These are phyloP conservation scores for Dionaea muscipula DNA, from an alignment of 179 eudicot species.

Conservation along the genomic window DNA sequence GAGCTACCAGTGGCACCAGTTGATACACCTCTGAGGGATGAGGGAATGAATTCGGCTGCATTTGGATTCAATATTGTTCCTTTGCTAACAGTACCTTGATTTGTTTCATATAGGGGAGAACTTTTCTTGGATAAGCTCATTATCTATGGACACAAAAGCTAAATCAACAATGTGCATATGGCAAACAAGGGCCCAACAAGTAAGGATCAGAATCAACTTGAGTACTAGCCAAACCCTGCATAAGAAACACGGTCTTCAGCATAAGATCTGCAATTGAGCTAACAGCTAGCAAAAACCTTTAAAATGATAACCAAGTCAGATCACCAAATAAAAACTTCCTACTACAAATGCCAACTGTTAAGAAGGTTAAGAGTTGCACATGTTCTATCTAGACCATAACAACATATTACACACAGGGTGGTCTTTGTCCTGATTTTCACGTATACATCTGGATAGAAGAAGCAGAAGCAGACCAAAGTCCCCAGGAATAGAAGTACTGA, in stretches of 20 bases:
- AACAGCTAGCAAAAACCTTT: not conserved
- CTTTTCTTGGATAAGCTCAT: conserved; percentile 43
- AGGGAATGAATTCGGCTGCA: conserved; percentile 89
- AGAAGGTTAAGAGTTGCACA: no score
- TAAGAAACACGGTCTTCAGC: not conserved
- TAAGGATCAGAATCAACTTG: conserved; percentile 5
- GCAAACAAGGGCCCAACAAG: conserved; percentile 1
- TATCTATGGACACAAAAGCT: conserved; percentile 9
- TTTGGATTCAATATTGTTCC: conserved; percentile 63
- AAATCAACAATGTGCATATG: not conserved
- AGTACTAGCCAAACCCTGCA: conserved; percentile 19
- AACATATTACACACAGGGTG: no score
- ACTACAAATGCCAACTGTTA: not conserved
- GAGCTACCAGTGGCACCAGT: conserved; percentile 15
- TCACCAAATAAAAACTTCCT: not conserved
- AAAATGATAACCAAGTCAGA: not conserved
- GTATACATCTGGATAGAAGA: no score
- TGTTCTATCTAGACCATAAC: no score
- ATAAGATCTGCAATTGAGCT: not conserved
- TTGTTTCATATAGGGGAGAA: conserved; percentile 19
- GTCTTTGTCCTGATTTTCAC: no score
- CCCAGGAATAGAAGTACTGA: no score
- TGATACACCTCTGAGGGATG: conserved; percentile 46
- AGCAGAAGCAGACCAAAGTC: no score
- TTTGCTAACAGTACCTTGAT: conserved; percentile 15